Conservation (phyloP, 768 basidiomycete genomes). For the Crepidotus variabilis region DNA sequence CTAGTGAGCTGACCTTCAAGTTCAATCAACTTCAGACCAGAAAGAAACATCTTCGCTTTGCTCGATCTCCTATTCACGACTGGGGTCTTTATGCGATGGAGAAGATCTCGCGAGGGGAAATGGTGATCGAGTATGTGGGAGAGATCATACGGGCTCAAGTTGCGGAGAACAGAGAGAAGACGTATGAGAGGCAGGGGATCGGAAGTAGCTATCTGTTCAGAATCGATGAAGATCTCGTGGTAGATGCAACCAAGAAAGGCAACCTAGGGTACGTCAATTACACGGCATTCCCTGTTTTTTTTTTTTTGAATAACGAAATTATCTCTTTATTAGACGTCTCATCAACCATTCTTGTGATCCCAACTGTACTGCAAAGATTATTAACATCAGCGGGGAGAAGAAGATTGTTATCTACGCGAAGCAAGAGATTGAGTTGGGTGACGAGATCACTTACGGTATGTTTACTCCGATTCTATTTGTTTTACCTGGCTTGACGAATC, state of each 20-base stretch:
- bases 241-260: constrained; percentile 99
- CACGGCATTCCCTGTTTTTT: neutral
- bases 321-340: constrained; percentile 59
- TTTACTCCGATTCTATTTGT: constrained; percentile 7
- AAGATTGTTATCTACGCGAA: constrained; percentile 99
- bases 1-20: constrained; percentile 78
- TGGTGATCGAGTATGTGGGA: constrained; percentile 99
- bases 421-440: constrained; percentile 91
- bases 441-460: constrained; percentile 96
- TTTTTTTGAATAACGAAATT: constrained; percentile 7
- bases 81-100: constrained; percentile 99
- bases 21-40: constrained; percentile 98
- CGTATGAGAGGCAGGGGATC: constrained; percentile 95
- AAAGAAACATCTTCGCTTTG: constrained; percentile 97
- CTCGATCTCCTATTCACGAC: constrained; percentile 93
- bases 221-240: constrained; percentile 96
- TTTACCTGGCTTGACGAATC: neutral
- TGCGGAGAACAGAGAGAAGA: constrained; percentile 95
- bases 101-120: constrained; percentile 87
- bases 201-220: constrained; percentile 97
- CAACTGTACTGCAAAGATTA: constrained; percentile 87
- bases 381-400: constrained; percentile 88
- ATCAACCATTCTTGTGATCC: constrained; percentile 99
- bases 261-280: constrained; percentile 81
- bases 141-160: constrained; percentile 94